Evolutionary conservation across 495 filamentous ascomycete species (phyloP).

Genomic region (Penicillium dipodomyicola): DNA sequence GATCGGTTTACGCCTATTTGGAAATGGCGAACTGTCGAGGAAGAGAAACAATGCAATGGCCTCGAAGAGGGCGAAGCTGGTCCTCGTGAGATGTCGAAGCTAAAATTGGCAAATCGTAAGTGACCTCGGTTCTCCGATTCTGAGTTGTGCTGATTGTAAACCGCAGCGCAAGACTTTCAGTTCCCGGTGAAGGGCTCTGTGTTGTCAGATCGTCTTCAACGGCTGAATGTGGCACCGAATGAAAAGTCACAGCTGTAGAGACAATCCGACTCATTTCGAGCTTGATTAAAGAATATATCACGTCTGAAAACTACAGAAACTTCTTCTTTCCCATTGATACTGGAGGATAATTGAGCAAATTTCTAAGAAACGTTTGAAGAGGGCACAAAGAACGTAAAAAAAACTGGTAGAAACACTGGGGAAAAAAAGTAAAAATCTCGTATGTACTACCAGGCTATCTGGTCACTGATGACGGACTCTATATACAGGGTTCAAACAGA

Average conservation of each 20-base stretch:
- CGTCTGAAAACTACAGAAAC: no score
- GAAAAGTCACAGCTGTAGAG: background rate
- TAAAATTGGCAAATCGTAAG: slow-evolving; percentile 19
- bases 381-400: no score
- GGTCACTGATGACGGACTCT: background rate
- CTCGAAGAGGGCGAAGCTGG: slow-evolving; percentile 19
- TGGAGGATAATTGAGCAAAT: no score
- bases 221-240: background rate
- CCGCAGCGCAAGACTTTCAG: background rate
- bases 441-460: background rate
- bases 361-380: no score
- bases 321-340: no score
- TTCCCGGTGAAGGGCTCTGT: background rate
- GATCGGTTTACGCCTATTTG: slow-evolving; percentile 19
- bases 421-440: background rate
- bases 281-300: no score
- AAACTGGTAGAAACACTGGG: background rate
- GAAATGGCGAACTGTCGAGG: slow-evolving; percentile 19
- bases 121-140: background rate
- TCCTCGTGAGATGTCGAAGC: slow-evolving; percentile 21
- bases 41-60: slow-evolving; percentile 18
- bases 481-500: slow-evolving; percentile 1
- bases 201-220: no score
- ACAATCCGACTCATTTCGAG: no score
- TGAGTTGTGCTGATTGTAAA: no score